Base-by-base conservation (phyloP, 495 filamentous ascomycete genomes). In the Glonium stellatum region DNA sequence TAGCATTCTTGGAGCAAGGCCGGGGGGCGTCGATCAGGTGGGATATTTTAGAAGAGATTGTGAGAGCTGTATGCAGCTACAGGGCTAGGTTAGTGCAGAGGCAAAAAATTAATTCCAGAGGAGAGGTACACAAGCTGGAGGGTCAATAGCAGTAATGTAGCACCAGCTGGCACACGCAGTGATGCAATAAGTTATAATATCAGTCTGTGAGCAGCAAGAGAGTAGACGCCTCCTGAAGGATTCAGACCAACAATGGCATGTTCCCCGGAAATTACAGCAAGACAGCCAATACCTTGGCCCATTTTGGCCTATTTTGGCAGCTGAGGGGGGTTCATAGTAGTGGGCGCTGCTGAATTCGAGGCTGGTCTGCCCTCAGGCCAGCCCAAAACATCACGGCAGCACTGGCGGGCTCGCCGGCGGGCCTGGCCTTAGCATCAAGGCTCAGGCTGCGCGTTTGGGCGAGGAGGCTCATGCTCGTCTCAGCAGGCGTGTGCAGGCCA, bases 381-480 rank as follows among this genome's bases (percentile, higher is more conserved):
- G 27, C 27, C 27, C 2, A 31, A 31, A 31, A 31, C 27, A 31
- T 44, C 13, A 44, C 39, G 39, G 13, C 39, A 15, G 39, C 3
- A 4, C 39, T 44, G 13, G 31, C 21, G 25, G 21, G 19, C 48
- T 50, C 47, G 4, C 47, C 19, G 47, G 10, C 47, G 13, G 22
- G 47, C 47, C 25, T 23, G 10, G 48, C 18, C 48, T 51, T 31
- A 5, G 4, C 21, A 2, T 27, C 5, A 22, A 12, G 21, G 47
- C 47, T 22, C 21, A 21, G 19, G 15, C 13, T 48, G 44, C 44
- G 44, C 21, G n/a, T n/a, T 22, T 15, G 21, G 18, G 25, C 25
- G 19, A 23, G 48, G 48, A 23, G 48, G 48, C 48, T 51, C 48
- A 51, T 51, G 48, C 48, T 25, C 48, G 48, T 51, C 48, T 51